Conservation (phyloP, 768 basidiomycete species). For the Boletellus ananiceps region DNA sequence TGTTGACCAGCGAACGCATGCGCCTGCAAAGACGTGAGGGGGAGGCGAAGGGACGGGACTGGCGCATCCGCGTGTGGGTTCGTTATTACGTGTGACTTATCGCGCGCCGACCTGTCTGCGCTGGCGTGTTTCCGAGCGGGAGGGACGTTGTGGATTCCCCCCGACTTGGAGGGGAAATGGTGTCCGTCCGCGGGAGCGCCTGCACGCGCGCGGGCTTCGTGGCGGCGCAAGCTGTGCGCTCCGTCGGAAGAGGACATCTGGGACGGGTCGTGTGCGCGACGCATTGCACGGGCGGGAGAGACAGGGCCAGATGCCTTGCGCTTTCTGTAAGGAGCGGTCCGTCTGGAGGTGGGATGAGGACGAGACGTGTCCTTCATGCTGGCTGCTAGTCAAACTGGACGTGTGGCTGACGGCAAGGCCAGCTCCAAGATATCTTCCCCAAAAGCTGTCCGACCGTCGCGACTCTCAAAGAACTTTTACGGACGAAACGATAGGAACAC, state of each 20-base stretch:
- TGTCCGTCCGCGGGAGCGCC: not conserved
- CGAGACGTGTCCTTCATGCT: constrained; percentile 26
- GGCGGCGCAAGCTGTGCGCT: constrained; percentile 4
- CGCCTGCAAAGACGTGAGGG: constrained; percentile 5
- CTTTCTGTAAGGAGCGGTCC: constrained; percentile 19
- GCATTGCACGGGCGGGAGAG: constrained; percentile 12
- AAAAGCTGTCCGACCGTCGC: constrained; percentile 7
- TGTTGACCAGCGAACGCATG: not conserved
- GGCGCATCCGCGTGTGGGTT: constrained; percentile 10
- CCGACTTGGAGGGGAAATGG: constrained; percentile 1
- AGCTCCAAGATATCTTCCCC: not conserved
- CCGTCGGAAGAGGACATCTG: constrained; percentile 4
- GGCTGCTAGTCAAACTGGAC: constrained; percentile 4
- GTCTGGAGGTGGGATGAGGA: constrained; percentile 10
- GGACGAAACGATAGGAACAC: not conserved
- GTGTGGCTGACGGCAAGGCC: constrained; percentile 14
- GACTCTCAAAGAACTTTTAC: not conserved
- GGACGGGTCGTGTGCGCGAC: constrained; percentile 9
- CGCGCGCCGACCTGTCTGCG: constrained; percentile 3
- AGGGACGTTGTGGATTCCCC: constrained; percentile 1
- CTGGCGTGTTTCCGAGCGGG: constrained; percentile 2
- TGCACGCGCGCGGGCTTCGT: constrained; percentile 2
- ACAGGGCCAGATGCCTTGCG: not conserved
- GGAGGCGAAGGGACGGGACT: constrained; percentile 13
- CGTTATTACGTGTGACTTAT: constrained; percentile 3